Evolutionary conservation across 805 yeast species (phyloP), one percentile per base, ranked within the genome.

Genomic region (Metschnikowia noctiluminum): DNA sequence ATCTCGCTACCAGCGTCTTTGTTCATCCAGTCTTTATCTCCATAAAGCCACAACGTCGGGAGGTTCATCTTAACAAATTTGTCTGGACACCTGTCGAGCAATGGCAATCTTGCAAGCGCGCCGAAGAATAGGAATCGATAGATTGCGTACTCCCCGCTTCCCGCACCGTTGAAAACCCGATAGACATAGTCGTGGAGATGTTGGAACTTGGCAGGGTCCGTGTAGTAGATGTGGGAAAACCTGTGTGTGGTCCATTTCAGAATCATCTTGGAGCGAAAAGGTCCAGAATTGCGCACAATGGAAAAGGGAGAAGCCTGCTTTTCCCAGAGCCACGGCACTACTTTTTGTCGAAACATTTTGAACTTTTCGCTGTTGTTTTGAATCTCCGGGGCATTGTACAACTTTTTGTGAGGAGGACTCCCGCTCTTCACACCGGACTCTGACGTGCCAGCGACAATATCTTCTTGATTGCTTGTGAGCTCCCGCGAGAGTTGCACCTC

Each of bases 1-100:
- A 62, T 62, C 31, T 56, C 61, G 34, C 41, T 61, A 2, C 89
- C 89, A 11, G 84, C 86, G 40, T 71, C 74, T 45, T 73, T 78
- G 51, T 79, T 79, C 89, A 84, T 84, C 89, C 89, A 84, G 62
- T 84, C 89, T 35, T 64, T 68, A 50, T 82, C 87, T 9, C 89
- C 89, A 57, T 84, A 84, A 26, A 82, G 52, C 84, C 86, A 81
- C 30, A 81, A 62, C 1, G 81, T 71, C 3, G 81, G 81, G 13
- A 78, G 54, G 50, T 59, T 43, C 73, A 63, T 41, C 54, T 66
- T 13, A 71, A 81, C 55, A 74, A 63, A 65, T 50, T 54, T 60
- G 37, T 63, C 59, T 1, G 78, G 78, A 43, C 73, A 62, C 56
- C 88, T 70, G 53, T 79, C 83, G 31, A 79, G 53, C 39, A 84